Evolutionary conservation across 1,139 yeast species (phyloP).

Genomic region (Pichia sp.): DNA sequence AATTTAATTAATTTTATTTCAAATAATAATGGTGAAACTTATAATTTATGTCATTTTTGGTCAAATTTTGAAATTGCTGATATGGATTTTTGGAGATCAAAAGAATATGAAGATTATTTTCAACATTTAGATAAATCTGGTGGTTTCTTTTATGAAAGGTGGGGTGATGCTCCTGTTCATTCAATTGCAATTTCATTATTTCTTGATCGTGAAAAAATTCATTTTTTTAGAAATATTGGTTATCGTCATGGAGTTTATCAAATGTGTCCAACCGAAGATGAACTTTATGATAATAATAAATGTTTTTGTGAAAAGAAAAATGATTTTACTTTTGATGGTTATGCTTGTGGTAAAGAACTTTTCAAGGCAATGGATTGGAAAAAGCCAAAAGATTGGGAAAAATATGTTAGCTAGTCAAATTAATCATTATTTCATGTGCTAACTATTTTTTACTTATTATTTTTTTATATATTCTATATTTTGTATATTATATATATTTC

Average conservation of each 20-base stretch:
- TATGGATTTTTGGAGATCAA: slow-evolving; percentile 47
- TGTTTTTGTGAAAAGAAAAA: slow-evolving; percentile 46
- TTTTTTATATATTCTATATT: too few relatives aligned
- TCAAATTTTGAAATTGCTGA: slow-evolving; percentile 52
- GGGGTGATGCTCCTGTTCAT: slow-evolving; percentile 62
- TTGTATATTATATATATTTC: too few relatives aligned
- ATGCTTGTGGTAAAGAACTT: slow-evolving; percentile 50
- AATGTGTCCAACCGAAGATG: slow-evolving; percentile 49
- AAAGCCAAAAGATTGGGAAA: slow-evolving; percentile 53
- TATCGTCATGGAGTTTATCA: slow-evolving; percentile 50
- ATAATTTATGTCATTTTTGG: slow-evolving; percentile 57
- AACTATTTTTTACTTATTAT: too few relatives aligned
- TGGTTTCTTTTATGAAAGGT: slow-evolving; percentile 55
- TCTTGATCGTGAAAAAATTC: slow-evolving; percentile 39
- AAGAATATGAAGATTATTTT: slow-evolving; percentile 42
- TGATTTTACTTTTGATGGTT: slow-evolving; percentile 51
- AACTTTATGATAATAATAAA: slow-evolving; percentile 36
- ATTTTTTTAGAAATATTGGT: slow-evolving; percentile 51
- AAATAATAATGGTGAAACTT: slow-evolving; percentile 43
- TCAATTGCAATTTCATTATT: slow-evolving; percentile 51
- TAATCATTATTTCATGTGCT: background rate
- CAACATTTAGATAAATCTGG: slow-evolving; percentile 44
- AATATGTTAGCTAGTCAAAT: slow-evolving; percentile 16
- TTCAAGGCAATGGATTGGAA: slow-evolving; percentile 41
- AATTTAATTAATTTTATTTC: slow-evolving; percentile 44